These are phyloP conservation scores for Candida jianshihensis DNA, from an alignment of 805 yeast genomes.

Conservation along the genomic window DNA sequence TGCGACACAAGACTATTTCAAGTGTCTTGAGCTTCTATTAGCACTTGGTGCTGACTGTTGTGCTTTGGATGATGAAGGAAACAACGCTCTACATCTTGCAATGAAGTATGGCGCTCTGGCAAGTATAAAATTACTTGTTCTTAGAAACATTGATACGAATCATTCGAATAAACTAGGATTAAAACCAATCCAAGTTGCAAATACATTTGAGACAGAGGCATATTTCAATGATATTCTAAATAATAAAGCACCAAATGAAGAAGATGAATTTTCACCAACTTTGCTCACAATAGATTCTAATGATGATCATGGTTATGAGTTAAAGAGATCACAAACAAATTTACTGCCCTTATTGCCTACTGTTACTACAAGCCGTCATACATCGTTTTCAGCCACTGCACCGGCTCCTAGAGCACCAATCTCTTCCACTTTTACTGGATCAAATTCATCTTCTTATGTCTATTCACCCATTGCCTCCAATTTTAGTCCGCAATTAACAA, in stretches of 20 bases:
- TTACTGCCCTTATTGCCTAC: slow-evolving; percentile 28
- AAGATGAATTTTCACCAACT: neutral
- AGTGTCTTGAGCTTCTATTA: slow-evolving; percentile 56
- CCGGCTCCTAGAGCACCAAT: slow-evolving; percentile 20
- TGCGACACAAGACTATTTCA: slow-evolving; percentile 49
- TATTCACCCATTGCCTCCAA: slow-evolving; percentile 14
- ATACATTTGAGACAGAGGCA: slow-evolving; percentile 43
- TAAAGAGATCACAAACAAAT: slow-evolving; percentile 16
- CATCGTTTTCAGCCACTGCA: slow-evolving; percentile 18
- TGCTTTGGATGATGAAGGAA: slow-evolving; percentile 63
- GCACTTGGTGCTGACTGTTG: slow-evolving; percentile 76
- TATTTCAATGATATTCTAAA: slow-evolving; percentile 25
- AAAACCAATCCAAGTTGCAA: slow-evolving; percentile 55
- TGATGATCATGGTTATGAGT: neutral
- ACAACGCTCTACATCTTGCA: slow-evolving; percentile 82
- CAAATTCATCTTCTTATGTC: slow-evolving; percentile 18
- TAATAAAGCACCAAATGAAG: slow-evolving; percentile 1
- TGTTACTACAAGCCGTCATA: slow-evolving; percentile 24
- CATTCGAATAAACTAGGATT: slow-evolving; percentile 53
- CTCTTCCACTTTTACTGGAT: slow-evolving; percentile 17
- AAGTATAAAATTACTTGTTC: slow-evolving; percentile 47
- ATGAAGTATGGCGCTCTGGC: slow-evolving; percentile 59
- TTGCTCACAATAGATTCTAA: neutral
- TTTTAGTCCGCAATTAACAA: slow-evolving; percentile 5
- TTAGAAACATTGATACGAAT: slow-evolving; percentile 41